Conservation (phyloP, 2,329 filamentous ascomycete genomes). For the Hirsutella minnesotensis region DNA sequence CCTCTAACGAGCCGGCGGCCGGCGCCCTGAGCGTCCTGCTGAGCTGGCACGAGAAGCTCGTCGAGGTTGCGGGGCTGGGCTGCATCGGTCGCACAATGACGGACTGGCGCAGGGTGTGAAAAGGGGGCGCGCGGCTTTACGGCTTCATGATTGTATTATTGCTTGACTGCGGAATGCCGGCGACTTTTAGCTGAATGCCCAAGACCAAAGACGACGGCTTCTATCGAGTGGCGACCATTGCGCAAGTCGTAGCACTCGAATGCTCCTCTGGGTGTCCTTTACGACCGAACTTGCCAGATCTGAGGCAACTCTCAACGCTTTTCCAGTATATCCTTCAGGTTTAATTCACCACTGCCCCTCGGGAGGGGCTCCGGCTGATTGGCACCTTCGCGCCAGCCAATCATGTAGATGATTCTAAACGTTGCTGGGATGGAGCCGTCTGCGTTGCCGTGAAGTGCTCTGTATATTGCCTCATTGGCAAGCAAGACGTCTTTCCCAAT, state of each 20-base stretch:
- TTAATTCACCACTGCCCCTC: constrained; percentile 76
- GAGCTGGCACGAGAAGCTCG: constrained; percentile 98
- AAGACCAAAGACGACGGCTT: background rate
- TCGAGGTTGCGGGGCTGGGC: constrained; percentile 83
- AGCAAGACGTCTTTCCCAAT: constrained; percentile 75
- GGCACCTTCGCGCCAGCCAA: constrained; percentile 84
- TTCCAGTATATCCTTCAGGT: constrained; percentile 69
- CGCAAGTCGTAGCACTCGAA: background rate
- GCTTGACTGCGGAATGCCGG: background rate
- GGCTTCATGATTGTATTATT: background rate
- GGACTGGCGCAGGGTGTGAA: constrained; percentile 67
- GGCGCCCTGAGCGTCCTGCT: constrained; percentile 92
- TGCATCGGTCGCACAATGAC: constrained; percentile 93
- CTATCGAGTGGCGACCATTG: background rate
- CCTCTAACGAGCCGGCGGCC: constrained; percentile 55
- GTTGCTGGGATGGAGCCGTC: constrained; percentile 75
- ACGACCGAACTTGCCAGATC: background rate
- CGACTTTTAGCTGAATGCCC: background rate
- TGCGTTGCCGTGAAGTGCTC: constrained; percentile 71
- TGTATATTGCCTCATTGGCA: constrained; percentile 81
- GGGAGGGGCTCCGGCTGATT: constrained; percentile 69
- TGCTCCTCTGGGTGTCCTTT: background rate
- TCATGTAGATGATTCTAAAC: constrained; percentile 95
- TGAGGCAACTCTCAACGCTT: constrained; percentile 21
- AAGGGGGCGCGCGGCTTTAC: background rate